A percentile compares a stretch with the other conserved stretches of the same genome.
phyloP scores from a whole-genome alignment of 305 asterid species.

The Fraxinus sp. region DNA sequence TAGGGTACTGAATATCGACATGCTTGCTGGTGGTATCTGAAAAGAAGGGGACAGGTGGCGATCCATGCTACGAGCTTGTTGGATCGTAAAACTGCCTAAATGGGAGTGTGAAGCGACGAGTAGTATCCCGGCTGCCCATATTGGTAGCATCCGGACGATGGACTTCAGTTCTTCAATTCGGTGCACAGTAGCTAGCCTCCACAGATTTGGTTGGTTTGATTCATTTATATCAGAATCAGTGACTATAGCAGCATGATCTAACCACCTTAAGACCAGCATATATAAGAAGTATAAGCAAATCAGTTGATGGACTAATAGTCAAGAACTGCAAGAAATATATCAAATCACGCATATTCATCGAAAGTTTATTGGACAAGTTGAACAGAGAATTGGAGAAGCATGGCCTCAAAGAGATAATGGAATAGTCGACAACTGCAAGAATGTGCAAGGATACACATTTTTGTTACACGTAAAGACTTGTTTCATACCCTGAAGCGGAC shows the following conservation, averaged over 20 bases:
- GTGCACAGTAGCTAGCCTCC: slow-evolving; percentile 74
- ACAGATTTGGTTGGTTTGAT: slow-evolving; percentile 47
- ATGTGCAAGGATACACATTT: neutral
- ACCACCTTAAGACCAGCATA: slow-evolving; percentile 38
- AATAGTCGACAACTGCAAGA: neutral
- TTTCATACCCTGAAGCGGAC: neutral
- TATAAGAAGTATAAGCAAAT: neutral
- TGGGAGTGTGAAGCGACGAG: slow-evolving; percentile 60
- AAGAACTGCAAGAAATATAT: neutral
- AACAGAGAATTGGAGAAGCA: neutral
- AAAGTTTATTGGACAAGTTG: neutral
- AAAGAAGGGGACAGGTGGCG: slow-evolving; percentile 55
- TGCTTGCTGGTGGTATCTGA: slow-evolving; percentile 68
- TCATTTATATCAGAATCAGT: slow-evolving; percentile 34
- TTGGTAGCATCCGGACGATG: slow-evolving; percentile 59
- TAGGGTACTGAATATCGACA: slow-evolving; percentile 60
- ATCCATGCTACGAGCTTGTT: slow-evolving; percentile 71
- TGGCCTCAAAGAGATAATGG: neutral
- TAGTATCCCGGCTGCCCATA: slow-evolving; percentile 69
- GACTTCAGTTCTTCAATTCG: slow-evolving; percentile 76
- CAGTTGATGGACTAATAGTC: neutral
- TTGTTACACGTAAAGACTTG: neutral
- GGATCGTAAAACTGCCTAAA: slow-evolving; percentile 54
- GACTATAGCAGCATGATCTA: slow-evolving; percentile 66
- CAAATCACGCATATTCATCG: neutral